Evolutionary conservation across 768 basidiomycete genomes (phyloP).

Genomic region (Serendipita vermifera): DNA sequence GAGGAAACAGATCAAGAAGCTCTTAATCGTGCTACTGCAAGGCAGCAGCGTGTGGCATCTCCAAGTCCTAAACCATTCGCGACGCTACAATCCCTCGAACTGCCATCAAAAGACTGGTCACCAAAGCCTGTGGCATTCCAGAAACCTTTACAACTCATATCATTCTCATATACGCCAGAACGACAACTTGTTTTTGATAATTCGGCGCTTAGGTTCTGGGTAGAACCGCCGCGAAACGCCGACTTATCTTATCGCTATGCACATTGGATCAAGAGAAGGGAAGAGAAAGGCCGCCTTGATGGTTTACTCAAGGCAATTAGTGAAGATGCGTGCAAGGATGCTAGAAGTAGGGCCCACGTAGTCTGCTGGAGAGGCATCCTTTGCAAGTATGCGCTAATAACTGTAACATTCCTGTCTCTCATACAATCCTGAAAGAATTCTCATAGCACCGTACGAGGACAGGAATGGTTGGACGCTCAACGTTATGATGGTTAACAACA

Average conservation of each 20-base stretch:
- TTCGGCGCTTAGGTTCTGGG: slow-evolving; percentile 48
- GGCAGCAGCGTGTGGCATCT: not conserved
- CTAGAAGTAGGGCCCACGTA: slow-evolving; percentile 21
- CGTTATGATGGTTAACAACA: slow-evolving; percentile 60
- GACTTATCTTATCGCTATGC: slow-evolving; percentile 62
- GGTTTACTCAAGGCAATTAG: slow-evolving; percentile 47
- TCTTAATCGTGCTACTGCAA: not conserved
- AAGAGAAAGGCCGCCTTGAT: slow-evolving; percentile 56
- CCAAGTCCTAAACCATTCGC: not conserved
- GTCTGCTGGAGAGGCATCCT: slow-evolving; percentile 67
- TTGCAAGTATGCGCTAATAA: slow-evolving; percentile 50
- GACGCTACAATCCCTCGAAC: not conserved
- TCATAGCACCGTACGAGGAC: slow-evolving; percentile 73
- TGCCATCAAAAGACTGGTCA: not conserved
- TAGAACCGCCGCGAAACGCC: slow-evolving; percentile 51
- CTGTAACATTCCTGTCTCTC: slow-evolving; percentile 13
- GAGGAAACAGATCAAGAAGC: not conserved
- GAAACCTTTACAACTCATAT: slow-evolving; percentile 50
- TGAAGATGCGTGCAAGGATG: slow-evolving; percentile 29
- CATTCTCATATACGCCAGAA: slow-evolving; percentile 54
- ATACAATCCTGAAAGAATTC: slow-evolving; percentile 42
- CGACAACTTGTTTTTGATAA: slow-evolving; percentile 10
- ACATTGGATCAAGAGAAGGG: slow-evolving; percentile 52
- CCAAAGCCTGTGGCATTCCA: slow-evolving; percentile 33
- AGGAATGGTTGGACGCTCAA: slow-evolving; percentile 71